Evolutionary conservation across 1,284 basidiomycete genomes (phyloP), one percentile per base, ranked within the genome.

Genomic region (Cryptococcus jaspeensis): DNA sequence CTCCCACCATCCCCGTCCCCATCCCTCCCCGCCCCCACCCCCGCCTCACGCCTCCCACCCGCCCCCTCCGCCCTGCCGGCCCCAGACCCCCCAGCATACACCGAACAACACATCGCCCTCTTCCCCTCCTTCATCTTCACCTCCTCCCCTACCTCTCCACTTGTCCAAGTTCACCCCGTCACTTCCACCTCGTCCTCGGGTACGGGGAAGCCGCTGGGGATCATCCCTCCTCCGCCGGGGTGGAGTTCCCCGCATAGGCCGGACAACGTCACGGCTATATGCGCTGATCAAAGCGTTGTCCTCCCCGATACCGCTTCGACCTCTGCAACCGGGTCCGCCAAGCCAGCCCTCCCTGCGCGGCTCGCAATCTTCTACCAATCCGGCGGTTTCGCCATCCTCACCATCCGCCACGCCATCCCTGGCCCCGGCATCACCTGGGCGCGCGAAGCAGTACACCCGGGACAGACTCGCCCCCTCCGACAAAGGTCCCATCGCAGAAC

Each of bases 151-250:
- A 32, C 55, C 4, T 76, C 75, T 0, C 76, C 76, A 0, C 63
- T 77, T 0, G 71, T 78, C 16, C 70, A 75, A 51, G 70, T 76
- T 1, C 67, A 76, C 50, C 43, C 52, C 1, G 22, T 56, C 20
- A 41, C 61, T 5, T 32, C 54, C n/a, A n/a, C n/a, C 2, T 44
- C 44, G 6, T 4, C 46, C 2, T 25, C 45, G n/a, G 11, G 3
- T 15, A 12, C 20, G 4, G 32, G 35, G 12, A 50, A 22, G n/a
- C 60, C 72, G 2, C 56, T 78, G 0, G 75, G 75, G 32, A 65
- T 78, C 36, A 70, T 78, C 1, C 76, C 76, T 4, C 76, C 76
- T 6, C 76, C 76, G 0, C 76, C 75, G 1, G 73, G 75, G 0
- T 78, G 76, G 76, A 76, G 74, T 3, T 70, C 67, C 0, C 75